phyloP scores from a whole-genome alignment of 495 filamentous ascomycete genomes.

The Tetracladium marchalianum region DNA sequence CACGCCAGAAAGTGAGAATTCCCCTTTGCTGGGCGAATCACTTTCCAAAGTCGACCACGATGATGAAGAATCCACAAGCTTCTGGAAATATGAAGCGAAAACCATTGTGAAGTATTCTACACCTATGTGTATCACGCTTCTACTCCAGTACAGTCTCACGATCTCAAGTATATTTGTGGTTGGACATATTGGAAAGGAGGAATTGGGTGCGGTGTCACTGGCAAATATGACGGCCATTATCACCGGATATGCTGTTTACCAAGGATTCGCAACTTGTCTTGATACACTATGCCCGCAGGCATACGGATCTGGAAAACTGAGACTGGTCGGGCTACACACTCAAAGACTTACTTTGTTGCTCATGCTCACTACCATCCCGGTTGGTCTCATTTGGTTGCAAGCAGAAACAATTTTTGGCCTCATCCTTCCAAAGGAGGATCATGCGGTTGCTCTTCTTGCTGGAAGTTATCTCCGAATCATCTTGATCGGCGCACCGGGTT shows the following conservation, averaged over 20 bases:
- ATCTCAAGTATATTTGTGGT: conserved; percentile 55
- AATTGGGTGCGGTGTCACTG: conserved; percentile 54
- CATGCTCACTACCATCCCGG: conserved; percentile 47
- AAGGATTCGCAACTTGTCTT: conserved; percentile 55
- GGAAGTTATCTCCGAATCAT: conserved; percentile 54
- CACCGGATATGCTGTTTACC: conserved; percentile 55
- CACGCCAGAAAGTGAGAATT: too few species aligned
- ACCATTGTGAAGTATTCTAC: conserved; percentile 46
- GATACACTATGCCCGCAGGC: conserved; percentile 66
- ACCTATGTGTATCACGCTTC: conserved; percentile 51
- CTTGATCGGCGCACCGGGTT: conserved; percentile 52
- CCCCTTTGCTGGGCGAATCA: too few species aligned
- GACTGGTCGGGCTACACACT: conserved; percentile 57
- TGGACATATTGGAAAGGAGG: conserved; percentile 48
- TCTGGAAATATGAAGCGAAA: conserved; percentile 64
- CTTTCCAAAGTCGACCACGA: too few species aligned
- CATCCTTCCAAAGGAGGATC: conserved; percentile 48
- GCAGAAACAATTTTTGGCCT: conserved; percentile 38
- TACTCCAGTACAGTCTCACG: conserved; percentile 60
- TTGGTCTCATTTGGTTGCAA: conserved; percentile 45
- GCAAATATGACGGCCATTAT: conserved; percentile 62
- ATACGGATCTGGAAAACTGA: conserved; percentile 54
- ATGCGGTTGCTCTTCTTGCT: conserved; percentile 49
- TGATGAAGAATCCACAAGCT: too few species aligned
- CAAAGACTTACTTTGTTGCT: conserved; percentile 59